phyloP scores from a whole-genome alignment of 2,329 filamentous ascomycete genomes.

The Colletotrichum spinosum region DNA sequence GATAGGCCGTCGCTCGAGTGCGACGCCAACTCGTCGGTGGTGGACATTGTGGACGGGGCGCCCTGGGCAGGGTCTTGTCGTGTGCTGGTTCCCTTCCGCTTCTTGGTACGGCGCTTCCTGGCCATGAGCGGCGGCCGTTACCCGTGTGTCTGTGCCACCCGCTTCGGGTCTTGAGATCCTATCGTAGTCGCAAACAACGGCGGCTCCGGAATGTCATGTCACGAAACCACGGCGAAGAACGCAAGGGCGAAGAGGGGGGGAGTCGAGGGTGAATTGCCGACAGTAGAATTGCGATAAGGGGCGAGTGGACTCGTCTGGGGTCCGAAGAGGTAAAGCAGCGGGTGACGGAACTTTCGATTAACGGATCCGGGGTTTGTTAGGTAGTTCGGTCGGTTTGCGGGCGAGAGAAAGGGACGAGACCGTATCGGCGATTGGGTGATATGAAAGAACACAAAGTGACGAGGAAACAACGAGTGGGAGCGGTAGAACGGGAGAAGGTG shows the following conservation, averaged over 20 bases:
- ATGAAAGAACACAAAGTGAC: background rate
- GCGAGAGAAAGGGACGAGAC: background rate
- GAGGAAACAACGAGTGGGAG: constrained; percentile 14
- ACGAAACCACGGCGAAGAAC: constrained; percentile 11
- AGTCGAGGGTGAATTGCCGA: background rate
- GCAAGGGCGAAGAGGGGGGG: constrained; percentile 6
- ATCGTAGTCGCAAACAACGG: constrained; percentile 24
- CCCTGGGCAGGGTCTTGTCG: constrained; percentile 36
- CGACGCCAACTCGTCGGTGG: constrained; percentile 46
- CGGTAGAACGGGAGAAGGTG: constrained; percentile 23
- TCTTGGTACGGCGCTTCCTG: constrained; percentile 46
- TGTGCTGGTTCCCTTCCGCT: constrained; percentile 42
- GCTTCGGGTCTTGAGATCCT: constrained; percentile 21
- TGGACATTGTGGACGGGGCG: constrained; percentile 43
- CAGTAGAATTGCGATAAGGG: constrained; percentile 1
- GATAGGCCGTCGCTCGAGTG: constrained; percentile 48
- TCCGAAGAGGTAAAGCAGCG: constrained; percentile 5
- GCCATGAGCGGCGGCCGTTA: constrained; percentile 48
- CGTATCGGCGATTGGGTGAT: background rate
- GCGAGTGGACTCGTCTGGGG: constrained; percentile 17
- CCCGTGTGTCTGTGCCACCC: constrained; percentile 35
- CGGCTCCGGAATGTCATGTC: constrained; percentile 30
- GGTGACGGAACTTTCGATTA: constrained; percentile 19
- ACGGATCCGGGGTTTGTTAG: constrained; percentile 18
- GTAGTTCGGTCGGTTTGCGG: constrained; percentile 3